phyloP scores from a whole-genome alignment of 140 eudicot species.

The Erigeron philadelphicus region DNA sequence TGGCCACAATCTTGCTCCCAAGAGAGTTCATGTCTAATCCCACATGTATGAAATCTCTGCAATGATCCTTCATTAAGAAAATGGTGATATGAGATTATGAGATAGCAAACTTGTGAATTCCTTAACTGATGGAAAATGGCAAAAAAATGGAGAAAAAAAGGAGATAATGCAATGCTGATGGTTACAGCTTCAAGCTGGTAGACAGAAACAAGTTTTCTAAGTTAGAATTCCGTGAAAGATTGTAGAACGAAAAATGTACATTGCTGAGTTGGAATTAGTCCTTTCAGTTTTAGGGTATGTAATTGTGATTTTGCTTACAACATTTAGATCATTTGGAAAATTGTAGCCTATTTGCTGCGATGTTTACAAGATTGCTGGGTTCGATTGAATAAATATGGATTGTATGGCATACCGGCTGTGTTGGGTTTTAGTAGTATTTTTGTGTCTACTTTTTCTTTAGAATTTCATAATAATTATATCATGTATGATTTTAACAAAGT shows the following conservation, averaged over 20 bases:
- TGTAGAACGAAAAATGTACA: constrained; percentile 10
- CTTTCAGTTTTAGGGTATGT: background rate
- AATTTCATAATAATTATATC: background rate
- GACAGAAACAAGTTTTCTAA: constrained; percentile 6
- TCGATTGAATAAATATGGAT: constrained; percentile 7
- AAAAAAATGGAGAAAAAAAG: background rate
- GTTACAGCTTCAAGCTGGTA: background rate
- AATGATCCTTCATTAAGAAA: constrained; percentile 4
- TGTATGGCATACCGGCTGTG: background rate
- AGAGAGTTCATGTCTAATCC: constrained; percentile 33
- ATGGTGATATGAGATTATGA: background rate
- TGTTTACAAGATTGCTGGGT: background rate
- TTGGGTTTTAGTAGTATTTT: background rate
- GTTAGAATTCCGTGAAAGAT: background rate
- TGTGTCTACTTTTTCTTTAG: background rate
- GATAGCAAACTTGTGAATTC: background rate
- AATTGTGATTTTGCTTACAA: background rate
- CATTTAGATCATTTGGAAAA: background rate
- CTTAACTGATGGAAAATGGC: background rate
- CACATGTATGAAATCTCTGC: constrained; percentile 20
- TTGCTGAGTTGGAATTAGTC: constrained; percentile 1
- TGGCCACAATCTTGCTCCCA: constrained; percentile 53
- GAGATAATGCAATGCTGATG: constrained; percentile 13
- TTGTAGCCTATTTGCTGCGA: constrained; percentile 18
- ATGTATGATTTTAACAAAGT: no score